Evolutionary conservation across 805 yeast species (phyloP), one percentile per base, ranked within the genome.

Genomic region (Priceomyces haplophilus): DNA sequence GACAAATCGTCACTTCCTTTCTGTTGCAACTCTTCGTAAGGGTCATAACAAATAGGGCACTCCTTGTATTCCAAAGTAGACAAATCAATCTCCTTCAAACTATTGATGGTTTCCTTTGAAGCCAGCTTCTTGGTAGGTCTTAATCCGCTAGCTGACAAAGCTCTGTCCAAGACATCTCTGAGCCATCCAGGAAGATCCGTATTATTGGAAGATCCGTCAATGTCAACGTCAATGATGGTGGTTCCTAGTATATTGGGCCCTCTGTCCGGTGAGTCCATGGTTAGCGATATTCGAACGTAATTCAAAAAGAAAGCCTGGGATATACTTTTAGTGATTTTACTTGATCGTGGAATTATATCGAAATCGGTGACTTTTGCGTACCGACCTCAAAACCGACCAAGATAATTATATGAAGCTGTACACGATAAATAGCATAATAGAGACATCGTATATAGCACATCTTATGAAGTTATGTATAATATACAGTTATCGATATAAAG

Each of bases 21-120:
- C 8, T 50, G 19, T 3, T 25, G 15, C 4, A 24, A n/a, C 11
- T 33, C 34, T 27, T 56, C 66, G 41, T 64, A 68, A 6, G 55
- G 40, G 15, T 69, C 75, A 47, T 65, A 69, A 52, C 75, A 69
- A 15, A 69, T 69, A 2, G 75, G 72, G 44, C 75, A 69, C 5
- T 59, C 62, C 19, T 46, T 49, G 16, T 53, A 45, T 3, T 47
- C 48, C 31, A 59, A 30, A 2, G 38, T 43, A 4, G 40, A 47
- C 10, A 45, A 11, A 17, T 53, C 59, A 11, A 64, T 59, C 12
- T 48, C 56, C 30, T 51, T 48, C 30, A 69, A 52, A 18, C 64
- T 62, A 11, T 58, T 66, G 19, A 69, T 67, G 17, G 73, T 73
- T 31, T 66, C 70, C 7, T 59, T 64, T 3, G 72, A 65, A 6